These are phyloP conservation scores for Teratosphaeria pseudoeucalypti DNA, from an alignment of 2,329 filamentous ascomycete species.

Conservation along the genomic window DNA sequence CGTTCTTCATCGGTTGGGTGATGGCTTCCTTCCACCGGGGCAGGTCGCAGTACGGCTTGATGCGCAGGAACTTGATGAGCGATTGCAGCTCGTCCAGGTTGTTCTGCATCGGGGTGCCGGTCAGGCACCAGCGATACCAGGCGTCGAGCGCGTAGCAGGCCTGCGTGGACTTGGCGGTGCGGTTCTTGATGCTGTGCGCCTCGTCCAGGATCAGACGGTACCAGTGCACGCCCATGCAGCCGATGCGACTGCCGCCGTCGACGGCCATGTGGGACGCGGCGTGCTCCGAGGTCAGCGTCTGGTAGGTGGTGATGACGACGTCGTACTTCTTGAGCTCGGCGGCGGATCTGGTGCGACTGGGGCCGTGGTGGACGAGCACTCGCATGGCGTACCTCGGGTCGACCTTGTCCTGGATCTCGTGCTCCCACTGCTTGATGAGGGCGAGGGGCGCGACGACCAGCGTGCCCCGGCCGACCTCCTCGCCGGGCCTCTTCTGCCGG, in stretches of 20 bases:
- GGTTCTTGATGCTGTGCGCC: slow-evolving; percentile 96
- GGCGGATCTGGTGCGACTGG: slow-evolving; percentile 68
- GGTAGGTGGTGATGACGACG: slow-evolving; percentile 94
- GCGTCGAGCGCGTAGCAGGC: slow-evolving; percentile 76
- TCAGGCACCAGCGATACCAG: slow-evolving; percentile 91
- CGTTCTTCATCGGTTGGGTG: slow-evolving; percentile 77
- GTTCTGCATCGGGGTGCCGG: slow-evolving; percentile 96
- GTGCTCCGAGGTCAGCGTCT: slow-evolving; percentile 87
- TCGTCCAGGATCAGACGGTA: slow-evolving; percentile 93
- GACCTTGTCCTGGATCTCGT: slow-evolving; percentile 79
- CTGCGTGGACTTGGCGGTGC: slow-evolving; percentile 89
- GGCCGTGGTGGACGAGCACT: slow-evolving; percentile 85
- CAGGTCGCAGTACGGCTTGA: slow-evolving; percentile 81
- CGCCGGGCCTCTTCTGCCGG: slow-evolving; percentile 55
- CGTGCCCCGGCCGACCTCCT: slow-evolving; percentile 64
- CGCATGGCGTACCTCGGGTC: slow-evolving; percentile 57
- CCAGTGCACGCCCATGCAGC: slow-evolving; percentile 88
- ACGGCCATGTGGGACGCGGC: slow-evolving; percentile 54
- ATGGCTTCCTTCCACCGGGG: slow-evolving; percentile 86
- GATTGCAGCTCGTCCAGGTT: slow-evolving; percentile 94
- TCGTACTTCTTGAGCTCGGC: slow-evolving; percentile 75
- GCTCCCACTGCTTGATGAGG: slow-evolving; percentile 94
- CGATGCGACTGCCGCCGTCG: slow-evolving; percentile 56
- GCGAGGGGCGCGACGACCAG: slow-evolving; percentile 88
- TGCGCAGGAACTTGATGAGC: slow-evolving; percentile 81